phyloP scores from a whole-genome alignment of 2,329 filamentous ascomycete species.

The Ramularia endophylla region DNA sequence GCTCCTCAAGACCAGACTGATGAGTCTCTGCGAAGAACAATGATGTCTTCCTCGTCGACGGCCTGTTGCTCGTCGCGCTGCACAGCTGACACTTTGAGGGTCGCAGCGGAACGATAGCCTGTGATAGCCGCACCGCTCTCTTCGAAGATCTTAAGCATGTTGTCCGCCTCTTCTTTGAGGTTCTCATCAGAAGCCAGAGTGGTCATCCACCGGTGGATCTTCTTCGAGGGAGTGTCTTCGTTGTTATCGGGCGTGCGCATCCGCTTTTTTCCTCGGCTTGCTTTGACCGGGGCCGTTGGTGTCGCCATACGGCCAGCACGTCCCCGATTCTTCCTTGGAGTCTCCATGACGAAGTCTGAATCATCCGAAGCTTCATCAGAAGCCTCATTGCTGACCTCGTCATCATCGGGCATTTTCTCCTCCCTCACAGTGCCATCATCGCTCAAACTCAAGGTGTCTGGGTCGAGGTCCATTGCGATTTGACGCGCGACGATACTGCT shows the following conservation, averaged over 20 bases:
- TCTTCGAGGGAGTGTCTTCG: too few species aligned
- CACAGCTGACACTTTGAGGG: conserved; percentile 16
- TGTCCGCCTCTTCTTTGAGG: neutral
- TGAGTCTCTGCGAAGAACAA: too few species aligned
- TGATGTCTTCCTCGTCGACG: too few species aligned
- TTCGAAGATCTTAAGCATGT: conserved; percentile 1
- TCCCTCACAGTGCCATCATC: neutral
- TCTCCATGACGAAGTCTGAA: too few species aligned
- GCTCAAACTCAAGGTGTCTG: neutral
- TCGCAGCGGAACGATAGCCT: conserved; percentile 2
- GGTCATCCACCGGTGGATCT: neutral
- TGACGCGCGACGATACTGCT: neutral
- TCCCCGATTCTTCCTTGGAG: neutral
- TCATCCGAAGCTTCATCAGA: neutral
- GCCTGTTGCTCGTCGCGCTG: too few species aligned
- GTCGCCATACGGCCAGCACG: neutral
- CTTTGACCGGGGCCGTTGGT: too few species aligned
- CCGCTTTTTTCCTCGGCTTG: too few species aligned
- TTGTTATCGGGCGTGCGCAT: neutral
- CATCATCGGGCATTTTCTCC: too few species aligned
- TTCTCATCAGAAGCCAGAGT: neutral
- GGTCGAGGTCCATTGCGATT: conserved; percentile 3
- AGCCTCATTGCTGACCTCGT: neutral
- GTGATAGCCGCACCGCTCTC: conserved; percentile 4
- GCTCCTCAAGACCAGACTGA: too few species aligned